Conservation (phyloP, 345 rosid genomes). For the Salix arbutifolia region DNA sequence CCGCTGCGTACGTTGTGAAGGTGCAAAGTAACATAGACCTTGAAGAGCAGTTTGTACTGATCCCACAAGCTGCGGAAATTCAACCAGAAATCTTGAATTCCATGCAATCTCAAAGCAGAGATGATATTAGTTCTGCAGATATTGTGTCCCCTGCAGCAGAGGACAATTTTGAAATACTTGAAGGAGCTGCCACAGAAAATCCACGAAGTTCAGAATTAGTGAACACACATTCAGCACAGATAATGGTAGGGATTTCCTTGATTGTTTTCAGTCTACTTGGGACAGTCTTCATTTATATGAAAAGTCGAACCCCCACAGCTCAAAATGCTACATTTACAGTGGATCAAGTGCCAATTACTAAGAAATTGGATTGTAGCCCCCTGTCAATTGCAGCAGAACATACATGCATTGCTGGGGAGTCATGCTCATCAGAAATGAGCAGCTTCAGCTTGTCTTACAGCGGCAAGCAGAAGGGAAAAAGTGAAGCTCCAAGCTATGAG, state of each 20-base stretch:
- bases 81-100: conserved; percentile 10
- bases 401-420: conserved; percentile 31
- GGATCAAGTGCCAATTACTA: conserved; percentile 15
- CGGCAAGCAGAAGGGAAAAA: conserved; percentile 17
- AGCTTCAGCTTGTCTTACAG: conserved; percentile 41
- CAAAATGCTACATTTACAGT: conserved; percentile 11
- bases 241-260: conserved; percentile 21
- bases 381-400: conserved; percentile 15
- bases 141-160: conserved; percentile 7
- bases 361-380: conserved; percentile 31
- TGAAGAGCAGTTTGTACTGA: neutral
- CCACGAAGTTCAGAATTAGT: conserved; percentile 13
- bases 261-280: conserved; percentile 37
- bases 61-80: conserved; percentile 11
- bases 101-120: conserved; percentile 4
- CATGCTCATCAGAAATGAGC: conserved; percentile 58
- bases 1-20: neutral
- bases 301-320: conserved; percentile 16
- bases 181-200: conserved; percentile 12
- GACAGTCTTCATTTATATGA: conserved; percentile 29
- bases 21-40: neutral
- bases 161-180: neutral
- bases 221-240: conserved; percentile 1
- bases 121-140: conserved; percentile 2
- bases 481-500: conserved; percentile 48